Base-by-base conservation (phyloP, 2,329 filamentous ascomycete species). In the Colletotrichum costaricense region DNA sequence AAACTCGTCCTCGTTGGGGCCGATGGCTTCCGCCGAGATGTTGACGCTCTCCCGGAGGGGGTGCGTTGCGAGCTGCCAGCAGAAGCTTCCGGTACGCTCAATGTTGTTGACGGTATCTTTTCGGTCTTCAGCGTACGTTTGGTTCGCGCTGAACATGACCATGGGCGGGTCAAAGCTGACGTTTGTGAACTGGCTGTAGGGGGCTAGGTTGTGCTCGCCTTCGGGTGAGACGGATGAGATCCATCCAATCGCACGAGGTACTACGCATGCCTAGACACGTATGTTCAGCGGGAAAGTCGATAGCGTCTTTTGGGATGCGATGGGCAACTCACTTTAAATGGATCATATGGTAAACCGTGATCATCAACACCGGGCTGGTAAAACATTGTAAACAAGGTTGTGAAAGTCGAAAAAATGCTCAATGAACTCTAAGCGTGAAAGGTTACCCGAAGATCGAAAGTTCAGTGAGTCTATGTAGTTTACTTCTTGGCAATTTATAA, bases 21-120 rank as follows among this genome's bases (percentile, higher is more conserved):
- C 11, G 16, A 68, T 12, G 4, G 65, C 38, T 33, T 68, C 65
- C 16, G 65, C 65, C 6, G 56, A 60, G 46, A 42, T 7, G 65
- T 68, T 68, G 65, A 68, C 65, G 42, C 42, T 54, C 8, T 68
- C 57, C 11, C 57, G 57, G 8, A 68, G 57, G 14, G 42, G 28
- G 57, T 68, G 63, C 7, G 65, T 68, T 22, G 56, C 59, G 5
- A 68, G 57, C 46, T 68, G 65, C 65, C 65, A 68, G 22, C 65
- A 68, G 24, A 68, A 68, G 42, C 33, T 33, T 19, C 65, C 56
- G 16, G 65, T 68, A 26, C 26, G 30, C 26, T 68, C 65, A 7
- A 68, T 30, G 30, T 68, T 68, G 42, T 68, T 63, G 42, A 68
- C 65, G 14, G 65, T 68, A 42, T 68, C 65, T 19, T 68, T 68